A percentile compares a stretch with the other conserved stretches of the same genome.
Evolutionary conservation across 2,329 filamentous ascomycete species (phyloP).

Genomic region (Fusarium keratoplasticum): DNA sequence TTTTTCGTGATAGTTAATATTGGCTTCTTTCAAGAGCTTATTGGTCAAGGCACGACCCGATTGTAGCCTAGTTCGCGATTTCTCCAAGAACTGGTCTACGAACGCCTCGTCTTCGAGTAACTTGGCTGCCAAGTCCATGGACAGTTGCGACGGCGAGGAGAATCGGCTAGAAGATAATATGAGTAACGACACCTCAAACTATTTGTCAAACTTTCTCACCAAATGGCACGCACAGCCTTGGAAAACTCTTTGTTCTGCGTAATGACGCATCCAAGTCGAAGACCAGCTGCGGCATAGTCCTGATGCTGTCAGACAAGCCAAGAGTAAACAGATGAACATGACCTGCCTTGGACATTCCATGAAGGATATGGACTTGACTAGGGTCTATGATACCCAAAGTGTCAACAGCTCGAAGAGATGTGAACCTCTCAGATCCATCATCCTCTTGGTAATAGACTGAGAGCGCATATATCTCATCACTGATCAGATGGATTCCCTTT

Average conservation of each 20-base stretch:
- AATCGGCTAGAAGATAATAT: neutral
- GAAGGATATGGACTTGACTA: neutral
- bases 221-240: neutral
- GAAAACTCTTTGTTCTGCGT: neutral
- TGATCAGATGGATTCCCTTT: neutral
- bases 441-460: neutral
- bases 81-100: neutral
- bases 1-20: neutral
- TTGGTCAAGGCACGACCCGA: neutral
- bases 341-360: neutral
- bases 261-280: constrained; percentile 1
- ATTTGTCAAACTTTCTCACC: neutral
- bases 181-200: neutral
- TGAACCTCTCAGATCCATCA: neutral
- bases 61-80: neutral
- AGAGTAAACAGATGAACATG: too few species aligned
- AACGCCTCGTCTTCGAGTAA: neutral
- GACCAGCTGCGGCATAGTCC: neutral
- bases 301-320: neutral
- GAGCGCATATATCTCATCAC: constrained; percentile 2
- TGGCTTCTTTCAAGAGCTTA: neutral
- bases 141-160: neutral
- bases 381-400: neutral
- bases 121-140: neutral
- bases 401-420: neutral